Conservation (phyloP, 257 asterid genomes). For the Parsonsia alboflavescens region DNA sequence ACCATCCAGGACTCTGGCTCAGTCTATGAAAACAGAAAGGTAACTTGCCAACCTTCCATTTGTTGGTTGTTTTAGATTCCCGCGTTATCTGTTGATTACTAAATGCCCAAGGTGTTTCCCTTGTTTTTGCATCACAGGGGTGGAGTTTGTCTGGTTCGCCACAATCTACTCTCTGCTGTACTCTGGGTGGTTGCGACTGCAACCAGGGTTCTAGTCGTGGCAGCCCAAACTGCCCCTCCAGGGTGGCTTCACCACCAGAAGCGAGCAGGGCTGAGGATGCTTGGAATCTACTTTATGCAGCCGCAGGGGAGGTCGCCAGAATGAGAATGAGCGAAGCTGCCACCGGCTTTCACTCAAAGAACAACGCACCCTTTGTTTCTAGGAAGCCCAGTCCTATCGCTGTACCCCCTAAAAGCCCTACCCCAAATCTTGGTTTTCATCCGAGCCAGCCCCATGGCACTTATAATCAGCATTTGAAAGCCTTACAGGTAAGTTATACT, state of each 20-base stretch:
- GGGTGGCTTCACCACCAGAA: conserved; percentile 42
- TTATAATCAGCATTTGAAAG: conserved; percentile 36
- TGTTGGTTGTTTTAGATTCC: not conserved
- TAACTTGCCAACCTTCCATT: not conserved
- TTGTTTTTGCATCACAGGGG: conserved; percentile 19
- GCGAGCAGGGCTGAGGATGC: conserved; percentile 13
- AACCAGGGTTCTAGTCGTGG: conserved; percentile 40
- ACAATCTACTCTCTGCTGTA: conserved; percentile 52
- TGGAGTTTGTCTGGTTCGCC: conserved; percentile 60
- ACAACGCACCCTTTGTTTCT: conserved; percentile 15
- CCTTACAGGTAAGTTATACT: conserved; percentile 27
- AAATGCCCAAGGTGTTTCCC: not conserved
- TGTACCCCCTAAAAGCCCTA: conserved; percentile 1
- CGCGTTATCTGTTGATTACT: not conserved
- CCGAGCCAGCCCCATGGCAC: conserved; percentile 27
- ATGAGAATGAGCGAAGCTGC: conserved; percentile 45
- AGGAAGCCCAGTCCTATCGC: conserved; percentile 25
- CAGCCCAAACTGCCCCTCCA: conserved; percentile 37
- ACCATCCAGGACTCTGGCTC: conserved; percentile 29
- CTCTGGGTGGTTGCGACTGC: conserved; percentile 23
- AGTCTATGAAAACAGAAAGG: conserved; percentile 34
- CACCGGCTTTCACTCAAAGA: conserved; percentile 26
- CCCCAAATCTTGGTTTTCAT: conserved; percentile 14
- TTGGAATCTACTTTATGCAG: conserved; percentile 51
- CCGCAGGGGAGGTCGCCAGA: conserved; percentile 55